Evolutionary conservation across 495 filamentous ascomycete genomes (phyloP).

Genomic region (Penicillium taxi): DNA sequence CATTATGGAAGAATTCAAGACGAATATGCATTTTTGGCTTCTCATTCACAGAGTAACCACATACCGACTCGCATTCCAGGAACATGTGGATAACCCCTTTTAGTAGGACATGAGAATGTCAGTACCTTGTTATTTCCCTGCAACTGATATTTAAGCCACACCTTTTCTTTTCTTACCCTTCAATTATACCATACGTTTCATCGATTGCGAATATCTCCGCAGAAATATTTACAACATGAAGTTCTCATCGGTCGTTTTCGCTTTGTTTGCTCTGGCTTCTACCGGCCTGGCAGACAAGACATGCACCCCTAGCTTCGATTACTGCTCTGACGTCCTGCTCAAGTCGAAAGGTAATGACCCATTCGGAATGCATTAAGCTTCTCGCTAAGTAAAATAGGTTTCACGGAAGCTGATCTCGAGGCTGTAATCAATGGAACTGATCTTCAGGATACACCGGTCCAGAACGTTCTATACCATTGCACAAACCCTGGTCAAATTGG

Average conservation of each 20-base stretch:
- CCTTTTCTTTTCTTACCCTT: not conserved
- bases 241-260: conserved; percentile 19
- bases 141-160: conserved; percentile 5
- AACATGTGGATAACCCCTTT: conserved; percentile 12
- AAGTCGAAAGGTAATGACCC: conserved; percentile 28
- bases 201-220: not conserved
- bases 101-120: conserved; percentile 7
- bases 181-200: not conserved
- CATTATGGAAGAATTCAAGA: no score
- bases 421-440: conserved; percentile 24
- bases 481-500: conserved; percentile 33
- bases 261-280: conserved; percentile 17
- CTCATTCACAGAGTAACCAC: conserved; percentile 16
- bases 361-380: not conserved
- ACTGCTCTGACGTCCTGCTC: conserved; percentile 28
- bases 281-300: conserved; percentile 25
- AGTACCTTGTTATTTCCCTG: conserved; percentile 2
- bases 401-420: conserved; percentile 28
- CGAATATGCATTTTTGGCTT: no score
- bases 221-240: conserved; percentile 16
- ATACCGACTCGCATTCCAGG: conserved; percentile 20
- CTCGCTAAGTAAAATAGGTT: conserved; percentile 17
- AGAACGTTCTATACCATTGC: conserved; percentile 32
- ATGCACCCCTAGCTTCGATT: conserved; percentile 37
- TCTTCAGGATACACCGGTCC: conserved; percentile 22